phyloP scores from a whole-genome alignment of 2,329 filamentous ascomycete genomes.

The Colletotrichum nymphaeae region DNA sequence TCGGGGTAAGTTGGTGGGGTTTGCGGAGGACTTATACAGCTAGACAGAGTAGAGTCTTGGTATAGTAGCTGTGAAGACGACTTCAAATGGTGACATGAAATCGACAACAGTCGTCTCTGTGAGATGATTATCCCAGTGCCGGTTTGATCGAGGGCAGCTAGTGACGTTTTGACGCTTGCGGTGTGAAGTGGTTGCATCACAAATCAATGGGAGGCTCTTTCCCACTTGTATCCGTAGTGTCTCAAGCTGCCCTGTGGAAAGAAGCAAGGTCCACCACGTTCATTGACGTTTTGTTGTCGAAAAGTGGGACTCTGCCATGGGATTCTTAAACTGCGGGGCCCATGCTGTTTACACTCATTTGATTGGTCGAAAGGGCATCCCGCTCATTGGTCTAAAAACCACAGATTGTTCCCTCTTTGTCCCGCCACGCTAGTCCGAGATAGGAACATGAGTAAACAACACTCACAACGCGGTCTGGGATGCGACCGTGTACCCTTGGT shows the following conservation, averaged over 20 bases:
- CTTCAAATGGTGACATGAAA: not conserved
- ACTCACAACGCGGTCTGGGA: conserved; percentile 37
- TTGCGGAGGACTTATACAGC: conserved; percentile 14
- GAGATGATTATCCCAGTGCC: not conserved
- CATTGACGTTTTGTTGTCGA: conserved; percentile 11
- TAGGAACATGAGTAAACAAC: conserved; percentile 55
- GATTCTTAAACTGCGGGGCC: conserved; percentile 13
- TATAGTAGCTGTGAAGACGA: not conserved
- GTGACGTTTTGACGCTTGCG: not conserved
- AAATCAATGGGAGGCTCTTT: conserved; percentile 21
- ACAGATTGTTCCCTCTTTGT: conserved; percentile 1
- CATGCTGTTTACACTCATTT: not conserved
- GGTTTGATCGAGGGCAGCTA: not conserved
- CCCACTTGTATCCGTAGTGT: conserved; percentile 21
- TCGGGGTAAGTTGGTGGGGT: not conserved
- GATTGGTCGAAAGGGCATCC: not conserved
- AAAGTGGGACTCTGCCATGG: conserved; percentile 4
- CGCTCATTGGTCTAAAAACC: not conserved
- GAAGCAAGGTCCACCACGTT: conserved; percentile 3
- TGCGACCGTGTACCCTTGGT: conserved; percentile 29
- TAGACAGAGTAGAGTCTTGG: not conserved
- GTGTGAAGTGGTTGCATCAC: conserved; percentile 30
- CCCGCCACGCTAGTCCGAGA: conserved; percentile 47
- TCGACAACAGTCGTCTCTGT: not conserved
- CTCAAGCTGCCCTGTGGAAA: conserved; percentile 24